These are phyloP conservation scores for Silene noctiflora DNA, from an alignment of 179 eudicot species.

Conservation along the genomic window DNA sequence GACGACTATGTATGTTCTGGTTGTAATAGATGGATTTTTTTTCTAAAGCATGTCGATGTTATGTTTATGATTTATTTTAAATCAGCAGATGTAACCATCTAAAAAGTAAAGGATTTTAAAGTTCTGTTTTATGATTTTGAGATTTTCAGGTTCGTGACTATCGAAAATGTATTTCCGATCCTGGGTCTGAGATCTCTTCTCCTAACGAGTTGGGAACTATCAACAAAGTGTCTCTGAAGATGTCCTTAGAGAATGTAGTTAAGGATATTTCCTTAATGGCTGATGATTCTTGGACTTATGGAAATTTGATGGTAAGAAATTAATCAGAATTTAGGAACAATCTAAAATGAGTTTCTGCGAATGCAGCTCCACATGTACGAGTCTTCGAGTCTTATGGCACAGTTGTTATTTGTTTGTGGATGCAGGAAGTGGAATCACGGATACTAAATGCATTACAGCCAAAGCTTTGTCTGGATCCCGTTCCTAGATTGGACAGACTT, in stretches of 20 bases:
- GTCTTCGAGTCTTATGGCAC: conserved; percentile 18
- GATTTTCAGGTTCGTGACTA: conserved; percentile 78
- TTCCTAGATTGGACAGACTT: conserved; percentile 78
- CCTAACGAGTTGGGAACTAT: conserved; percentile 43
- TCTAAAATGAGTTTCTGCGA: not conserved
- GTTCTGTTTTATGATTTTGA: conserved; percentile 18
- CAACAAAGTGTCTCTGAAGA: conserved; percentile 62
- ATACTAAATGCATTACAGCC: conserved; percentile 91
- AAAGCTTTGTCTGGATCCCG: conserved; percentile 80
- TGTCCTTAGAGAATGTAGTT: conserved; percentile 92
- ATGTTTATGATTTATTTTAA: not conserved
- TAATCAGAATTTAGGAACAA: not conserved
- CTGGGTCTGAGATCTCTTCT: conserved; percentile 41
- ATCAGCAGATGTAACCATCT: not conserved
- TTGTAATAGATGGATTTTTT: not conserved
- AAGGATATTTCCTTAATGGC: conserved; percentile 85
- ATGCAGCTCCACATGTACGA: conserved; percentile 9
- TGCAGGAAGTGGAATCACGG: conserved; percentile 94
- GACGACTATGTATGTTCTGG: too few relatives aligned
- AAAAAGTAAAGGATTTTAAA: not conserved
- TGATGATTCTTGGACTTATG: conserved; percentile 86
- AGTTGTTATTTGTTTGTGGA: conserved; percentile 1
- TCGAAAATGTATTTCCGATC: conserved; percentile 57
- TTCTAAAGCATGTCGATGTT: not conserved
- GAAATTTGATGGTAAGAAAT: conserved; percentile 89